Evolutionary conservation across 1,284 basidiomycete genomes (phyloP).

Genomic region (Moesziomyces sp.): DNA sequence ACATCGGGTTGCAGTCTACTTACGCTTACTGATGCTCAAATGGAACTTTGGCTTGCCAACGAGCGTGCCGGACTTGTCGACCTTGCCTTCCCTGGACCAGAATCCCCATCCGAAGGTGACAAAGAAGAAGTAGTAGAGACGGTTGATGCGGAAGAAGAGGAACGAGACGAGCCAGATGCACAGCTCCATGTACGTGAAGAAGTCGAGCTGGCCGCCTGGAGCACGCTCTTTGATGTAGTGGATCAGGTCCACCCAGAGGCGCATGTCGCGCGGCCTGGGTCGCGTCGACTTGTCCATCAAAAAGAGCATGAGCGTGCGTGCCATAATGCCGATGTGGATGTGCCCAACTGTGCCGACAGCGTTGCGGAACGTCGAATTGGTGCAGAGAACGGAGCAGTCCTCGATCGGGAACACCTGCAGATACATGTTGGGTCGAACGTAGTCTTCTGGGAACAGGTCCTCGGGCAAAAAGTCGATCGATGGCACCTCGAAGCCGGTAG

Average conservation of each 20-base stretch:
- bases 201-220: conserved; percentile 73
- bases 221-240: conserved; percentile 74
- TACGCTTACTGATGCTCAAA: conserved; percentile 49
- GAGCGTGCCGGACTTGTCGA: conserved; percentile 41
- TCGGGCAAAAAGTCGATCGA: conserved; percentile 73
- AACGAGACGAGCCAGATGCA: conserved; percentile 62
- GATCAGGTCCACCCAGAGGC: conserved; percentile 75
- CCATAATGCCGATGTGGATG: conserved; percentile 70
- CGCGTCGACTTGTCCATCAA: conserved; percentile 73
- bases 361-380: conserved; percentile 74
- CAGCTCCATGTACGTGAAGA: conserved; percentile 77
- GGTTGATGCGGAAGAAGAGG: conserved; percentile 48
- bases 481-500: conserved; percentile 75
- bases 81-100: conserved; percentile 50
- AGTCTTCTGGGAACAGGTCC: conserved; percentile 75
- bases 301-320: conserved; percentile 74
- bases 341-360: conserved; percentile 60
- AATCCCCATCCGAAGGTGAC: conserved; percentile 61
- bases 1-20: background rate
- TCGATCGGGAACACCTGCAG: conserved; percentile 76
- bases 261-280: conserved; percentile 74
- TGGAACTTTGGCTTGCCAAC: conserved; percentile 51
- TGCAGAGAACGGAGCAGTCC: conserved; percentile 73
- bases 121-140: conserved; percentile 62
- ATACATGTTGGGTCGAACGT: conserved; percentile 73